A percentile compares a stretch with the other conserved stretches of the same genome.
Evolutionary conservation across 768 basidiomycete species (phyloP).

Genomic region (Chalciporus piperatus): DNA sequence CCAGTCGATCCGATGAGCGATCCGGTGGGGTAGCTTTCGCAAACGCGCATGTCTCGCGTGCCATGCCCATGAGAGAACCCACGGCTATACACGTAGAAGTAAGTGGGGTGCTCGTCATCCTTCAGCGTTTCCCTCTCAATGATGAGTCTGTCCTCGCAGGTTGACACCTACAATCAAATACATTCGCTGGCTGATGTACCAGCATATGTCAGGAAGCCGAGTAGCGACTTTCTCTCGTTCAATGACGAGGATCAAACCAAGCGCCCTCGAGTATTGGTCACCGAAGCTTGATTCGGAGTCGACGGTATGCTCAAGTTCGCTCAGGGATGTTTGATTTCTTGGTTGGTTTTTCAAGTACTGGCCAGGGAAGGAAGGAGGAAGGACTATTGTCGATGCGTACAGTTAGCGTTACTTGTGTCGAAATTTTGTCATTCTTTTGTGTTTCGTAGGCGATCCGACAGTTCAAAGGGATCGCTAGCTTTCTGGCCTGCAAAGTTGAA

Average conservation of each 20-base stretch:
- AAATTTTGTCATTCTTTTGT: slow-evolving; percentile 10
- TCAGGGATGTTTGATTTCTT: not conserved
- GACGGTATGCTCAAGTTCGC: not conserved
- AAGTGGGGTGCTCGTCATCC: slow-evolving; percentile 2
- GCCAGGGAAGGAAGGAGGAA: not conserved
- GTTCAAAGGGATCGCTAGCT: too few species aligned
- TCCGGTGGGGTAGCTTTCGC: slow-evolving; percentile 18
- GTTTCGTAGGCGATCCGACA: too few species aligned
- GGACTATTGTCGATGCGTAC: not conserved
- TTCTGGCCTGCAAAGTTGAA: too few species aligned
- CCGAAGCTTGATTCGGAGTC: slow-evolving; percentile 2
- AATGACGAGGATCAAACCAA: slow-evolving; percentile 20
- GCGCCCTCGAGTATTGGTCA: slow-evolving; percentile 8
- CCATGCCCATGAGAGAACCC: slow-evolving; percentile 14
- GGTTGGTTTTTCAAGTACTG: not conserved
- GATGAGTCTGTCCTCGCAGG: slow-evolving; percentile 14
- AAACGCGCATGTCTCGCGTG: slow-evolving; percentile 15
- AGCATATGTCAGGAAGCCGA: slow-evolving; percentile 22
- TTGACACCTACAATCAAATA: slow-evolving; percentile 28
- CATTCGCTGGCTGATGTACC: slow-evolving; percentile 25
- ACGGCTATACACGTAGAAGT: slow-evolving; percentile 36
- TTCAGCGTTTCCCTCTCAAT: not conserved
- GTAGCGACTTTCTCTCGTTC: slow-evolving; percentile 22
- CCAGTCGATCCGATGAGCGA: slow-evolving; percentile 19
- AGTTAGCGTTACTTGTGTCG: not conserved